These are phyloP conservation scores for Coemansia sp. DNA, from an alignment of 192 early-diverging fungal species.

Conservation along the genomic window DNA sequence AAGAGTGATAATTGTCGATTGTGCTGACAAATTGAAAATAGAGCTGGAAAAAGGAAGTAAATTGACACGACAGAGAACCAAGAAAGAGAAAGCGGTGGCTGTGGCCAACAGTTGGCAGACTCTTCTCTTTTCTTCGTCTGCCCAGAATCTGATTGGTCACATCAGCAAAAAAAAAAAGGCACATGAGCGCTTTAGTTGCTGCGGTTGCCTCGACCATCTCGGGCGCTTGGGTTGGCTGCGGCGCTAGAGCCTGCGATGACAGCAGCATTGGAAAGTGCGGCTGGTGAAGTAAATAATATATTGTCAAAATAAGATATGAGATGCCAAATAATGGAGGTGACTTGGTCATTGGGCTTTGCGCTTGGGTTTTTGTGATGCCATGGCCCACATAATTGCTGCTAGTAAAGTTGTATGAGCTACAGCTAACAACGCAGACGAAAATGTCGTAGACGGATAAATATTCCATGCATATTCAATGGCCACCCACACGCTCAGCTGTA, in stretches of 20 bases:
- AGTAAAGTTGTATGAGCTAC: constrained; percentile 65
- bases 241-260: not conserved
- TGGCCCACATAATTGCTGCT: constrained; percentile 38
- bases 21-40: not conserved
- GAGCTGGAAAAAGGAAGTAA: not conserved
- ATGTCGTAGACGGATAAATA: constrained; percentile 76
- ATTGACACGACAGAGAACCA: not conserved
- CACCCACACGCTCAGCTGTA: constrained; percentile 25
- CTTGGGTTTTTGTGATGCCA: not conserved
- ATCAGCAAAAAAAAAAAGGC: not conserved
- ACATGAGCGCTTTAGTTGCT: not conserved
- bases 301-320: not conserved
- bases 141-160: not conserved
- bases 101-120: not conserved
- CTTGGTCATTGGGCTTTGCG: not conserved
- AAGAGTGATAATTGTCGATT: not conserved
- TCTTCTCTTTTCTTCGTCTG: too few species aligned
- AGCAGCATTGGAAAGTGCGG: not conserved
- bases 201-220: not conserved
- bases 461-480: constrained; percentile 85
- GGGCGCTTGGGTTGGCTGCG: not conserved
- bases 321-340: not conserved
- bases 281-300: not conserved
- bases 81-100: not conserved
- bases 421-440: constrained; percentile 57